These are phyloP conservation scores for Aschersonia sp. DNA, from an alignment of 2,329 filamentous ascomycete genomes.

Conservation along the genomic window DNA sequence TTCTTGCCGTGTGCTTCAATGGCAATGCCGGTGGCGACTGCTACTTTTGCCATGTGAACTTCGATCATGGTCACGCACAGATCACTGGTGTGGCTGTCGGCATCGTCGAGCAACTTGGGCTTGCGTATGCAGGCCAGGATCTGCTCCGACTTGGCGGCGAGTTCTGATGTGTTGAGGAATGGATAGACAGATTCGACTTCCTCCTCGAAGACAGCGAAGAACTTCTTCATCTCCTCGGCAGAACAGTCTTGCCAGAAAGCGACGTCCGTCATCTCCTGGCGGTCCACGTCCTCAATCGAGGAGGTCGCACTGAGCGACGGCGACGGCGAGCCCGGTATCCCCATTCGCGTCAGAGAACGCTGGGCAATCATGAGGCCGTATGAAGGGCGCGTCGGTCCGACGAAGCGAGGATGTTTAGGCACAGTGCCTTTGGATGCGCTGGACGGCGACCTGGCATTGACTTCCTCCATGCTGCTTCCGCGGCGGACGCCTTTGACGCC, in stretches of 20 bases:
- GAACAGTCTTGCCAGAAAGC: slow-evolving; percentile 12
- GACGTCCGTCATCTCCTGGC: slow-evolving; percentile 3
- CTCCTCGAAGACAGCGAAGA: slow-evolving; percentile 22
- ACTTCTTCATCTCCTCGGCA: slow-evolving; percentile 13
- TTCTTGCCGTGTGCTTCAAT: slow-evolving; percentile 17
- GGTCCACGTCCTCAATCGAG: slow-evolving; percentile 7
- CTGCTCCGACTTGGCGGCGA: slow-evolving; percentile 10
- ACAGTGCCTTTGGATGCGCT: slow-evolving; percentile 7
- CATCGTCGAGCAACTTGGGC: not conserved
- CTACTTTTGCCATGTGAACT: slow-evolving; percentile 17
- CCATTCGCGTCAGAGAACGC: slow-evolving; percentile 19
- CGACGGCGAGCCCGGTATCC: slow-evolving; percentile 14
- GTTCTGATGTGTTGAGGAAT: slow-evolving; percentile 15
- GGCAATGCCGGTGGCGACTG: slow-evolving; percentile 17
- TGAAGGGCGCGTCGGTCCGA: slow-evolving; percentile 20
- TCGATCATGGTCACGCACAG: slow-evolving; percentile 9
- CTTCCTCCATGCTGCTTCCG: slow-evolving; percentile 4
- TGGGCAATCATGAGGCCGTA: slow-evolving; percentile 21
- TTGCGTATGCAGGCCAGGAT: slow-evolving; percentile 12
- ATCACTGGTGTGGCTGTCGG: not conserved
- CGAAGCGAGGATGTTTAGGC: slow-evolving; percentile 19
- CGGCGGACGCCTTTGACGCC: slow-evolving; percentile 4
- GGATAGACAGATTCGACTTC: slow-evolving; percentile 23
- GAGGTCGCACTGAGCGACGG: slow-evolving; percentile 10
- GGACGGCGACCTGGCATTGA: slow-evolving; percentile 7